Evolutionary conservation across 139 green algal genomes (phyloP).

Genomic region (Haematococcus lacustris): DNA sequence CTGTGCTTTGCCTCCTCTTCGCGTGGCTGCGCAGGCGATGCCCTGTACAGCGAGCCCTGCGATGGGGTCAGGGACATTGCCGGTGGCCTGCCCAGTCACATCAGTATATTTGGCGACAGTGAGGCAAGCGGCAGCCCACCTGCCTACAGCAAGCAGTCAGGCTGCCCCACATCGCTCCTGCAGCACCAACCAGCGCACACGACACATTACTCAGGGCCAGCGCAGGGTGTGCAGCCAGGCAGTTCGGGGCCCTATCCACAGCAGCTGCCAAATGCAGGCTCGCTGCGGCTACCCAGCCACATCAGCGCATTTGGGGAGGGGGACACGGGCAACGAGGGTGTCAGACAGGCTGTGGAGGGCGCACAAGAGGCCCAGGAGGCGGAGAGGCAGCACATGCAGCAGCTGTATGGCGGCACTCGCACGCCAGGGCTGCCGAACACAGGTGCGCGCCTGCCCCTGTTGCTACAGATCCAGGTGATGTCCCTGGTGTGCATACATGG

Average conservation of each 20-base stretch:
- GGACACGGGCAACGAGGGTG: background rate
- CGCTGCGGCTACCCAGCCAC: conserved; percentile 42
- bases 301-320: conserved; percentile 61
- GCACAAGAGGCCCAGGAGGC: conserved; percentile 1
- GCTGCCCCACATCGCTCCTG: too few species aligned
- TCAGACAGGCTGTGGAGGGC: background rate
- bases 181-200: too few species aligned
- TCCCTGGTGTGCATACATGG: background rate
- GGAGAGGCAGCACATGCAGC: conserved; percentile 17
- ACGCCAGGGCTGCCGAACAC: background rate
- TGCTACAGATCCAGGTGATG: background rate
- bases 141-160: background rate
- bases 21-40: background rate
- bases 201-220: too few species aligned
- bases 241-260: too few species aligned
- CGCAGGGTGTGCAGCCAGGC: too few species aligned
- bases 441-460: background rate
- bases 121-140: background rate
- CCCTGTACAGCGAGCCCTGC: conserved; percentile 2
- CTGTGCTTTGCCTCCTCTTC: too few species aligned
- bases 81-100: conserved; percentile 12
- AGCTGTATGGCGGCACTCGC: background rate
- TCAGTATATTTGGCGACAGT: conserved; percentile 3
- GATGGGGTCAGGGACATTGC: conserved; percentile 6
- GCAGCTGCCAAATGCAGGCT: too few species aligned